Evolutionary conservation across 345 rosid species (phyloP), one percentile per base, ranked within the genome.

Genomic region (Acer campestre): DNA sequence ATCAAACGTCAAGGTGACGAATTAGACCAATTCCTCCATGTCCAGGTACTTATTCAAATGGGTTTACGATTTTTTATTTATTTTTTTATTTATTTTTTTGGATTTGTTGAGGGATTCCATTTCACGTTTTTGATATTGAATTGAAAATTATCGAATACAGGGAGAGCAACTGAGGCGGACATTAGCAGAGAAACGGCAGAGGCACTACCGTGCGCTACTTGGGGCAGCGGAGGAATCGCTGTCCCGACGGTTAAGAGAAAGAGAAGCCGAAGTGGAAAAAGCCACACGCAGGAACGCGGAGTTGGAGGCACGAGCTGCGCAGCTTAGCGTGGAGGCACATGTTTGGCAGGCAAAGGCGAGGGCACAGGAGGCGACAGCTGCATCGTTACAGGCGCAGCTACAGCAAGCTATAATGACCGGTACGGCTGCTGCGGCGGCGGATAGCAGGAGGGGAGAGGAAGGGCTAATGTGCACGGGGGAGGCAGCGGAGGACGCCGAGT

Each of bases 311-410:
- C 96, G 96, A 62, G 94, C 92, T n/a, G 80, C 94, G 16, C 98
- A 93, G 66, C 94, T 95, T 2, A 86, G 78, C 71, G 82, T 83
- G 18, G 99, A 95, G 82, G 85, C 94, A 31, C 94, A 92, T 82
- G 92, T 85, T 3, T 95, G 98, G 98, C 96, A 95, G 76, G 89
- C 93, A 10, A 89, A 88, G 86, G 99, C 97, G 18, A 72, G 91
- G 74, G 90, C 93, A 16, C 90, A 86, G 80, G 96, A 95, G 84
- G 90, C 92, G 4, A 84, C 91, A 48, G 99, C 95, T 38, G 92
- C 94, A 11, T 84, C 94, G 11, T 79, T 95, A 63, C 97, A 95
- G 81, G 91, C 89, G 63, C 93, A 88, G 73, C 79, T 95, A 66
- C 98, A 93, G 48, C 93, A 92, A 81, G 93, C 89, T 18, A 80